Base-by-base conservation (phyloP, 1,284 basidiomycete species). In the Agaricales sp. region DNA sequence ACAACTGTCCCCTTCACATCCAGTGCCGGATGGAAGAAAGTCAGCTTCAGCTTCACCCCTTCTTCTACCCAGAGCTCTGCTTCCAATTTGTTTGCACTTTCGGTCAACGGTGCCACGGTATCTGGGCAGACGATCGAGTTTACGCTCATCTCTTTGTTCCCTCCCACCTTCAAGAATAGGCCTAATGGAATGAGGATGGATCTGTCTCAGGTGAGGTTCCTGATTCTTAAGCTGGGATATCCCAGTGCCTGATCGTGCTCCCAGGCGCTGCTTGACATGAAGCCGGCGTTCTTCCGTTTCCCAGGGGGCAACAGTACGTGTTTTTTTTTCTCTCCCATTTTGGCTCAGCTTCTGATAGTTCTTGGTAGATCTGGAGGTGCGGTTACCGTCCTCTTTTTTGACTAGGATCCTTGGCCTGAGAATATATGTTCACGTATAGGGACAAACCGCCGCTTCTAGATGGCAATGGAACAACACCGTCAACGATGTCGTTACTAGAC, bases 71-170 rank as follows among this genome's bases (percentile, higher is more conserved):
- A 69, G 0, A 22, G 57, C 2, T 59, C 67, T 47, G 64, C 64
- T 1, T 70, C 72, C 46, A 77, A 79, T 55, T 69, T 69, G 37
- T 78, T 80, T 54, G 69, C 66, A 0, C 63, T 87, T 4, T 75
- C 74, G 0, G 58, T 84, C 3, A 67, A 81, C 50, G 77, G 72
- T 2, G 58, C 62, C 0, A 58, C 61, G 1, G 69, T 70, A 1
- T 61, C 68, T 0, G 30, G 30, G 30, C n/a, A 11, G 30, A 74
- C 69, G 0, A 68, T 86, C 47, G 63, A 78, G 55, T 84, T 87
- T 53, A 74, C 78, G 0, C 65, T 86, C 70, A 70, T 85, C 48
- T 80, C 77, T 2, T 65, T 87, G 48, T 85, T 87, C 63, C 84
- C 83, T 2, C 84, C 83, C 1, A 86, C 83, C 1, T 87, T 78